Percentiles rank a stretch among this genome's conserved stretches.
These are phyloP conservation scores for Omphalotus guepiniiformis DNA, from an alignment of 768 basidiomycete genomes.

Conservation along the genomic window DNA sequence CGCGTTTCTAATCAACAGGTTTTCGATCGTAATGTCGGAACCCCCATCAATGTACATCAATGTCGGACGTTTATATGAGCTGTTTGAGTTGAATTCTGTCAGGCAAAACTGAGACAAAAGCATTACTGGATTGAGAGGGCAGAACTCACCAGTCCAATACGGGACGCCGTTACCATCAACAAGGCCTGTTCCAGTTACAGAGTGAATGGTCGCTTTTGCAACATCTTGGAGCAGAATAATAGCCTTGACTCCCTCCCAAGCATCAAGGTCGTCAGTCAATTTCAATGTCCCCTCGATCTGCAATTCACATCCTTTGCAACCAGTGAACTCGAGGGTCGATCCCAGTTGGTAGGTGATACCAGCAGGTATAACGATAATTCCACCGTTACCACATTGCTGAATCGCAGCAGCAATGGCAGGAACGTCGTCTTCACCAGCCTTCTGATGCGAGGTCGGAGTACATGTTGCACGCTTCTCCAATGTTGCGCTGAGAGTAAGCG, in stretches of 20 bases:
- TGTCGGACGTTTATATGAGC: slow-evolving; percentile 24
- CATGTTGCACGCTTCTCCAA: slow-evolving; percentile 22
- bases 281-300: slow-evolving; percentile 28
- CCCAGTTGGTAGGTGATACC: slow-evolving; percentile 22
- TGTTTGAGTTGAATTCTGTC: slow-evolving; percentile 23
- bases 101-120: background rate
- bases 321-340: slow-evolving; percentile 23
- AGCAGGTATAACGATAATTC: slow-evolving; percentile 26
- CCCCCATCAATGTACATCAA: slow-evolving; percentile 24
- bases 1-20: slow-evolving; percentile 25
- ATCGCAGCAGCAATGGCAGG: slow-evolving; percentile 26
- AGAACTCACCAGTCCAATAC: slow-evolving; percentile 22
- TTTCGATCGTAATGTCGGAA: slow-evolving; percentile 24
- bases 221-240: slow-evolving; percentile 21
- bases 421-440: slow-evolving; percentile 24
- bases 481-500: background rate
- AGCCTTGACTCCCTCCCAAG: slow-evolving; percentile 25
- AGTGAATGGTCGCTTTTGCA: slow-evolving; percentile 21
- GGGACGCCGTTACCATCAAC: slow-evolving; percentile 28
- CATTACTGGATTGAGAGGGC: background rate
- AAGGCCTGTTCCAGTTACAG: slow-evolving; percentile 24
- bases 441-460: slow-evolving; percentile 20
- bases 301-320: slow-evolving; percentile 25
- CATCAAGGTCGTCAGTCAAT: slow-evolving; percentile 21
- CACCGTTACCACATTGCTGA: slow-evolving; percentile 26